A percentile compares a stretch with the other conserved stretches of the same genome.
Evolutionary conservation across 441 rosid genomes (phyloP).

Genomic region (California macrophylla): DNA sequence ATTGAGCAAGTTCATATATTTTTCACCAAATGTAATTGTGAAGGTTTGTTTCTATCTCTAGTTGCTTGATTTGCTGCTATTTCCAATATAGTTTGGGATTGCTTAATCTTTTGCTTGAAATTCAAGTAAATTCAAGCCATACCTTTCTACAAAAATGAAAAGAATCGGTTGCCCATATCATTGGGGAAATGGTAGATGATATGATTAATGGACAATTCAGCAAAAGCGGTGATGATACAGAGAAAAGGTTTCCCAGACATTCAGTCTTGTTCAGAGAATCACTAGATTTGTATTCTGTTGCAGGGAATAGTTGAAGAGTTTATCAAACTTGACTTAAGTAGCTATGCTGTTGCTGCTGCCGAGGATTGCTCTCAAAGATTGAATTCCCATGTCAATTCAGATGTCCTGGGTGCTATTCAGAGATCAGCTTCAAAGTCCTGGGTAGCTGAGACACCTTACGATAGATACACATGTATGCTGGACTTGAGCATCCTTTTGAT

Average conservation of each 20-base stretch:
- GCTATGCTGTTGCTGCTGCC: conserved; percentile 27
- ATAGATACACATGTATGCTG: conserved; percentile 29
- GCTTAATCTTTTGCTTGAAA: background rate
- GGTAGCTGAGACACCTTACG: conserved; percentile 34
- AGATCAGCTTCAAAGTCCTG: conserved; percentile 38
- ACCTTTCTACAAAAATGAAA: background rate
- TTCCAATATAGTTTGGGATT: background rate
- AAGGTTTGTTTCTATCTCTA: conserved; percentile 26
- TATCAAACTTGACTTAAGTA: conserved; percentile 24
- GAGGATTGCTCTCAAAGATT: conserved; percentile 35
- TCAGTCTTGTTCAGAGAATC: background rate
- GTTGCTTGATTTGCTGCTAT: background rate
- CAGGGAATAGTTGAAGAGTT: conserved; percentile 41
- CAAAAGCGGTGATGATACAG: background rate
- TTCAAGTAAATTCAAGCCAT: background rate
- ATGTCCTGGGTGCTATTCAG: conserved; percentile 35
- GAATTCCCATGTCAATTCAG: conserved; percentile 21
- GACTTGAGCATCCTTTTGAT: conserved; percentile 29
- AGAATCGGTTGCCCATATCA: no score
- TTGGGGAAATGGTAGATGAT: background rate
- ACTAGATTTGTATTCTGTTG: conserved; percentile 6
- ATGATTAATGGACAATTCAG: background rate
- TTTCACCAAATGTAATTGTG: conserved; percentile 28
- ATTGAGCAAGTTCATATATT: conserved; percentile 28
- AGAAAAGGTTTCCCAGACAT: background rate